Evolutionary conservation across 2,329 filamentous ascomycete genomes (phyloP), one percentile per base, ranked within the genome.

Genomic region (Coniochaeta sp.): DNA sequence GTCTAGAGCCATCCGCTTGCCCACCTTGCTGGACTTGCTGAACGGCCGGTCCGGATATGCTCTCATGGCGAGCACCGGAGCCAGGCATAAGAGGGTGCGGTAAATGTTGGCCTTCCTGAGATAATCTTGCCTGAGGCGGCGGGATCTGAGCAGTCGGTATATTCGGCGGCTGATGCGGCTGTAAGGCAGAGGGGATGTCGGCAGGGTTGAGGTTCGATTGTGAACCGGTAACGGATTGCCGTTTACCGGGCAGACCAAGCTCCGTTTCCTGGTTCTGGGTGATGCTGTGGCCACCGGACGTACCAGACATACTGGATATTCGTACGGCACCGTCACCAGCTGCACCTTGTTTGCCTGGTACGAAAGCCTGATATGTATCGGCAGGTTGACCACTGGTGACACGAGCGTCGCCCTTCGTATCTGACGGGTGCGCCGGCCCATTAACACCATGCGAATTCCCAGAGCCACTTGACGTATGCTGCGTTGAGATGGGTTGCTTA

Each of bases 131-230:
- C 30, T 9, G 9, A 14, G 30, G 30, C 8, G 8, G 51, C 1
- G 60, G 56, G 6, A 56, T 24, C 6, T 42, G 4, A 10, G 38
- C 13, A 14, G 38, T 6, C 12, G 38, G 20, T 20, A 24, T 30
- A 9, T 6, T 31, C 4, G 16, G 45, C 30, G 45, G 26, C 6
- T 58, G 57, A 1, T 63, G 57, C 7, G 60, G 60, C 24, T 61
- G 56, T 16, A 66, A 52, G 4, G 58, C 48, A 12, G 61, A 51
- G 10, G 60, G 60, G 4, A 65, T 53, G 28, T 58, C 52, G 13
- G 57, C 51, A 4, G 58, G 55, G 5, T 53, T 51, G 8, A 59
- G 52, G 16, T 58, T 61, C 9, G 51, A 10, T 16, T 52, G 42
- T 2, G 45, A 49, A 6, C 58, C 60, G 0, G 53, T 53, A 3